A percentile compares a stretch with the other conserved stretches of the same genome.
Evolutionary conservation across 2,329 filamentous ascomycete genomes (phyloP).

Genomic region (Colletotrichum orbiculare): DNA sequence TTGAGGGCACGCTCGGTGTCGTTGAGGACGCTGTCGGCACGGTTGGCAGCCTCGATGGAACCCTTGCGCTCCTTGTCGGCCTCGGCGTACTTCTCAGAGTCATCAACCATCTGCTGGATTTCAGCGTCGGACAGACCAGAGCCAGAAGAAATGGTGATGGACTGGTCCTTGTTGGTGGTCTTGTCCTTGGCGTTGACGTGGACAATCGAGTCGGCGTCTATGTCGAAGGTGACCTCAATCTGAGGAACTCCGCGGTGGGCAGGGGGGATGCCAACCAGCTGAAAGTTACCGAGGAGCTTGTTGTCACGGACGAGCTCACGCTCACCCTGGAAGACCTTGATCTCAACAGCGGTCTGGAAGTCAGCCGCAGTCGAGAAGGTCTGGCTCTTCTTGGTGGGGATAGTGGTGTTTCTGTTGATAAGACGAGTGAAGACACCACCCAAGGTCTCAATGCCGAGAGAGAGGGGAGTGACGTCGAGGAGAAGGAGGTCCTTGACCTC

Average conservation of each 20-base stretch:
- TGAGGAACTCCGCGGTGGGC: slow-evolving; percentile 97
- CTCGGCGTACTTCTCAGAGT: slow-evolving; percentile 97
- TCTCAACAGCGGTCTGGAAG: slow-evolving; percentile 98
- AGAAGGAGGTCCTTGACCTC: slow-evolving; percentile 96
- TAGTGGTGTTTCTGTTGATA: slow-evolving; percentile 99
- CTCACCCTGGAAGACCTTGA: slow-evolving; percentile 99
- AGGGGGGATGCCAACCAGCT: slow-evolving; percentile 96
- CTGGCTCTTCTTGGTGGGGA: slow-evolving; percentile 99
- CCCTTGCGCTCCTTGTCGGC: slow-evolving; percentile 96
- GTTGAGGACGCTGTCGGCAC: slow-evolving; percentile 94
- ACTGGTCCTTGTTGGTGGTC: slow-evolving; percentile 99
- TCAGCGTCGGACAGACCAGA: slow-evolving; percentile 95
- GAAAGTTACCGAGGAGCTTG: slow-evolving; percentile 99
- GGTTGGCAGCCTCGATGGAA: slow-evolving; percentile 96
- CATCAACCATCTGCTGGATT: slow-evolving; percentile 97
- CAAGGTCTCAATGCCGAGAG: slow-evolving; percentile 97
- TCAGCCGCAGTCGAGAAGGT: slow-evolving; percentile 97
- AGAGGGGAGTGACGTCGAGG: slow-evolving; percentile 94
- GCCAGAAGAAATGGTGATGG: slow-evolving; percentile 97
- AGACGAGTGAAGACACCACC: slow-evolving; percentile 97
- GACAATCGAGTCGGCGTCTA: slow-evolving; percentile 97
- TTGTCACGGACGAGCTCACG: slow-evolving; percentile 99
- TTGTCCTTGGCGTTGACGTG: slow-evolving; percentile 99
- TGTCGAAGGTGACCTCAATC: slow-evolving; percentile 98
- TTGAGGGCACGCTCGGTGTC: slow-evolving; percentile 98